These are phyloP conservation scores for Leucogyrophana mollusca DNA, from an alignment of 768 basidiomycete species.

Conservation along the genomic window DNA sequence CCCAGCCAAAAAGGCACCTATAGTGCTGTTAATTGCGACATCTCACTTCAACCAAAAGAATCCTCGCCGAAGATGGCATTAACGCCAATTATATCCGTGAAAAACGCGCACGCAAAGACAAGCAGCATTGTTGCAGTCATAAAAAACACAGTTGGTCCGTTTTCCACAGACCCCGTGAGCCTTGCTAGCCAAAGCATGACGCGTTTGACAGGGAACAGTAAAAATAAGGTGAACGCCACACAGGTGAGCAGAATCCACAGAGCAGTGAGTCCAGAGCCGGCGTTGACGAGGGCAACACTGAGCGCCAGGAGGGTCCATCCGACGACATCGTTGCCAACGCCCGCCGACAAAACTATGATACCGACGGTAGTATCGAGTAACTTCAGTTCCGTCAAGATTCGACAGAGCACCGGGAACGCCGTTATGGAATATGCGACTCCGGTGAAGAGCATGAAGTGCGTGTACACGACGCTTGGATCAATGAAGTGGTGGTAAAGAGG, in stretches of 20 bases:
- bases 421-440: constrained; percentile 91
- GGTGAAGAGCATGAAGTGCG: constrained; percentile 92
- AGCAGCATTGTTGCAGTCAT: constrained; percentile 84
- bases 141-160: constrained; percentile 83
- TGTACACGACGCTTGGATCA: constrained; percentile 64
- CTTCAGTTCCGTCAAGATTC: constrained; percentile 89
- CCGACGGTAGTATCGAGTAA: constrained; percentile 91
- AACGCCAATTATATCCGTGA: constrained; percentile 91
- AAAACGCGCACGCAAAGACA: constrained; percentile 85
- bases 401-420: constrained; percentile 82
- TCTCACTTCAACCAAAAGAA: neutral
- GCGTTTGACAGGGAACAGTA: constrained; percentile 65
- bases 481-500: constrained; percentile 80
- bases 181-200: constrained; percentile 71
- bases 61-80: constrained; percentile 82
- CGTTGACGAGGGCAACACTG: constrained; percentile 90
- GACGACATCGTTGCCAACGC: constrained; percentile 85
- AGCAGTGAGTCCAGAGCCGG: constrained; percentile 77
- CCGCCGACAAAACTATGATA: constrained; percentile 88
- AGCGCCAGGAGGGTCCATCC: constrained; percentile 90
- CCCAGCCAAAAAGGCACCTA: constrained; percentile 81
- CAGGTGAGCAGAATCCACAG: constrained; percentile 82
- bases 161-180: constrained; percentile 76
- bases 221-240: constrained; percentile 76
- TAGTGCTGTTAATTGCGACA: neutral